Evolutionary conservation across 768 basidiomycete species (phyloP), one percentile per base, ranked within the genome.

Genomic region (Pisolithus orientalis): DNA sequence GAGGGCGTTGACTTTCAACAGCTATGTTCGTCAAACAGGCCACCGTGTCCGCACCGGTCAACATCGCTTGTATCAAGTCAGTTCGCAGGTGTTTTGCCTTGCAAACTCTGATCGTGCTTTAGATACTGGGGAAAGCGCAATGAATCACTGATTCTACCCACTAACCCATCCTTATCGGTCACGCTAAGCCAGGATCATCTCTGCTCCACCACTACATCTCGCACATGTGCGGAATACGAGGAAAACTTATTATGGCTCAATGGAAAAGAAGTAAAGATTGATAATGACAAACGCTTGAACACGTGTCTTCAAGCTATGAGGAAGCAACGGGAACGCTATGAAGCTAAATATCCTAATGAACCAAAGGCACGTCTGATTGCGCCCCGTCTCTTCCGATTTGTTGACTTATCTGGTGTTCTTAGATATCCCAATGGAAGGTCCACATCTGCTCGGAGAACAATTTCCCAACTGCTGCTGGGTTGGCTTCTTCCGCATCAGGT

Each of bases 91-190:
- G 13, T 3, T 40, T 24, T 21, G 47, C 38, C 24, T 42, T 50
- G 50, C 25, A 47, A 37, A 8, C 42, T 56, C 50, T 57, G 40
- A 56, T 37, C 40, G 39, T 16, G n/a, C 51, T 54, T 44, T 64
- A 94, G 90, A 68, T 98, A 98, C 78, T 99, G 96, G 96, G 96
- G 96, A 57, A 99, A 99, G 72, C 89, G 96, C 55, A 89, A 97
- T 71, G 94, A 92, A 4, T 80, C 85, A 60, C 83, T 98, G 57
- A 97, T 97, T 66, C 76, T 99, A 52, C 96, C 96, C 42, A 97
- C 94, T 57, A 99, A 99, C 72, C 92, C 93, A 0, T 98, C 95
- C 9, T 82, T 99, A n/a, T 97, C 94, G 6, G 90, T 98, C 45
- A 98, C 96, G 2, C 86, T 99, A 57, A 87, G 87, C 63, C 96